Conservation (phyloP, 1,284 basidiomycete species). For the Puccinia triticina region DNA sequence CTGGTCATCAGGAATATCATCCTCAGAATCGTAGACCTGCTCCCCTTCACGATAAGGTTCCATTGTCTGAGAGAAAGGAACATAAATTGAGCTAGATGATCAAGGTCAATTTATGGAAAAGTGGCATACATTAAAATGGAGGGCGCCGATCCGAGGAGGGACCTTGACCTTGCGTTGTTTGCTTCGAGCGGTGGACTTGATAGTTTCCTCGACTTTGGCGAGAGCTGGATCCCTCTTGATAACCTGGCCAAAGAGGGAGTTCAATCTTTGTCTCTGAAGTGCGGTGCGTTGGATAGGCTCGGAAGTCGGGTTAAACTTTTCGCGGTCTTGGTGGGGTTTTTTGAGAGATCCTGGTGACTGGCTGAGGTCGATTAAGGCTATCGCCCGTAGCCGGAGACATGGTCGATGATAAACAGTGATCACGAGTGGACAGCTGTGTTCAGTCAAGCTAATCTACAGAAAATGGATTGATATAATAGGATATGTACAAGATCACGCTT, state of each 20-base stretch:
- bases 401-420: not conserved
- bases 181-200: not conserved
- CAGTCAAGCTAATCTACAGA: slow-evolving; percentile 4
- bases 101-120: not conserved
- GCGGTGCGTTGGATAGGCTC: not conserved
- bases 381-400: not conserved
- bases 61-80: not conserved
- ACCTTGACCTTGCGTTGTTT: not conserved
- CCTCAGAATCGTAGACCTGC: not conserved
- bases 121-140: not conserved
- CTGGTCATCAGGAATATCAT: not conserved
- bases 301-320: not conserved
- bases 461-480: not conserved
- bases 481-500: not conserved
- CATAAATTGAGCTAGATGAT: not conserved
- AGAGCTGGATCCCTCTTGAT: not conserved
- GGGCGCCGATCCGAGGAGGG: not conserved
- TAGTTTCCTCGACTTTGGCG: not conserved
- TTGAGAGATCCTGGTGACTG: not conserved
- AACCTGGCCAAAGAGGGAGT: not conserved
- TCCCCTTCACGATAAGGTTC: not conserved
- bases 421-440: not conserved
- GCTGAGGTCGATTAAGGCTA: not conserved
- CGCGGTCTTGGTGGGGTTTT: not conserved
- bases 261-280: not conserved